These are phyloP conservation scores for Kokia cookei DNA, from an alignment of 441 rosid species.

Conservation along the genomic window DNA sequence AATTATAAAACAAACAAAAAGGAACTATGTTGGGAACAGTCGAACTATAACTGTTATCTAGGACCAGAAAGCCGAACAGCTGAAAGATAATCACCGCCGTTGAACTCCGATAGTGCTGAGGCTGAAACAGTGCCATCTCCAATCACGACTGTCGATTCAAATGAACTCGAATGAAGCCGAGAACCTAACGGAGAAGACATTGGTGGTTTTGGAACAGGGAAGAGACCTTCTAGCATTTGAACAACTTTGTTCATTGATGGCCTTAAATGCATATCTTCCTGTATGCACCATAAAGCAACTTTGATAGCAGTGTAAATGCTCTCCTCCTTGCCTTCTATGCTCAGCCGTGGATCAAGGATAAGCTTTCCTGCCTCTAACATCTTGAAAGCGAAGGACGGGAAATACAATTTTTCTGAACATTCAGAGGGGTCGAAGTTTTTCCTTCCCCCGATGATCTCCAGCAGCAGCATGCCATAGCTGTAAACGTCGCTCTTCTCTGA, in stretches of 20 bases:
- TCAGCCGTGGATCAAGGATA: conserved; percentile 54
- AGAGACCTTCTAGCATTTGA: conserved; percentile 91
- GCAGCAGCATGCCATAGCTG: conserved; percentile 85
- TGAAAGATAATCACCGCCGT: conserved; percentile 61
- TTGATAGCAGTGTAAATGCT: conserved; percentile 46
- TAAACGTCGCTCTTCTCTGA: conserved; percentile 91
- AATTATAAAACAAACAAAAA: too few relatives aligned
- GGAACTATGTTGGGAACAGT: neutral
- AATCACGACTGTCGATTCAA: conserved; percentile 30
- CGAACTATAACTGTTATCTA: conserved; percentile 36
- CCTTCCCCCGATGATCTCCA: conserved; percentile 87
- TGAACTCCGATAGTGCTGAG: conserved; percentile 45
- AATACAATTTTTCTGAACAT: conserved; percentile 71
- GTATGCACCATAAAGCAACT: conserved; percentile 90
- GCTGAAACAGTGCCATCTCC: conserved; percentile 59
- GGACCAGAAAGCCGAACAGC: conserved; percentile 87
- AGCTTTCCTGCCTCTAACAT: conserved; percentile 89
- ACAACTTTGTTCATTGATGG: conserved; percentile 85
- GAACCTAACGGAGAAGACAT: conserved; percentile 54
- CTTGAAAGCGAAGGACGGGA: conserved; percentile 80
- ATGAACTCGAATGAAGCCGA: conserved; percentile 42
- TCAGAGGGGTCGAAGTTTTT: conserved; percentile 59
- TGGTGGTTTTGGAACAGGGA: conserved; percentile 57
- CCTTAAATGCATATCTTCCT: conserved; percentile 73
- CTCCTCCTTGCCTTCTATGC: conserved; percentile 25